A percentile compares a stretch with the other conserved stretches of the same genome.
These are phyloP conservation scores for Chaetomiaceae sp. DNA, from an alignment of 2,329 filamentous ascomycete species.

Conservation along the genomic window DNA sequence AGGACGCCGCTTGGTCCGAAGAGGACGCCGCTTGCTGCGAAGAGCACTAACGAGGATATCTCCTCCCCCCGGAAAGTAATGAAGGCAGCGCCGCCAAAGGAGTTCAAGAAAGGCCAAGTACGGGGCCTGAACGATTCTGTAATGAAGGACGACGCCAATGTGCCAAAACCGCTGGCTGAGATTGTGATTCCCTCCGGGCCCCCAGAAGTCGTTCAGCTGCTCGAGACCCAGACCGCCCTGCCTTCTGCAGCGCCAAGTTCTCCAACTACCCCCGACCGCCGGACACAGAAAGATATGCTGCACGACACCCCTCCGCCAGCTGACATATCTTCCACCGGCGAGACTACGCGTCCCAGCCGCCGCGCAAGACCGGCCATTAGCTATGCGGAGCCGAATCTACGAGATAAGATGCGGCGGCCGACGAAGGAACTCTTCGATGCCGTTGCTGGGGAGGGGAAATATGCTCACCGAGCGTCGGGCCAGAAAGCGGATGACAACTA, in stretches of 20 bases:
- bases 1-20: slow-evolving; percentile 51
- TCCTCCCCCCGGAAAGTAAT: slow-evolving; percentile 53
- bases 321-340: slow-evolving; percentile 51
- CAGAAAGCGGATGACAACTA: slow-evolving; percentile 26
- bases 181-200: slow-evolving; percentile 22
- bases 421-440: slow-evolving; percentile 73
- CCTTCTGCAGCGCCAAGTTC: slow-evolving; percentile 40
- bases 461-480: slow-evolving; percentile 32
- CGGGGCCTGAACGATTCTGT: slow-evolving; percentile 31
- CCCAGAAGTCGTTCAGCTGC: slow-evolving; percentile 21
- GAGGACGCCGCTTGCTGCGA: slow-evolving; percentile 50
- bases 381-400: slow-evolving; percentile 77
- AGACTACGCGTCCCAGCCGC: slow-evolving; percentile 61
- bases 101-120: slow-evolving; percentile 32
- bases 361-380: slow-evolving; percentile 66
- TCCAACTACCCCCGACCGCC: slow-evolving; percentile 47
- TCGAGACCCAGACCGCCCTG: slow-evolving; percentile 33
- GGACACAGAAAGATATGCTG: slow-evolving; percentile 31
- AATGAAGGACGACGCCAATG: slow-evolving; percentile 10
- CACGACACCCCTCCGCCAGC: slow-evolving; percentile 57
- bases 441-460: slow-evolving; percentile 60
- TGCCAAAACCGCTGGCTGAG: slow-evolving; percentile 16
- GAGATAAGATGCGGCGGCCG: slow-evolving; percentile 78
- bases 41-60: slow-evolving; percentile 58
- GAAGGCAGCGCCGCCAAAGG: slow-evolving; percentile 34